Base-by-base conservation (phyloP, 139 green algal genomes). In the Desmodesmus armatus region DNA sequence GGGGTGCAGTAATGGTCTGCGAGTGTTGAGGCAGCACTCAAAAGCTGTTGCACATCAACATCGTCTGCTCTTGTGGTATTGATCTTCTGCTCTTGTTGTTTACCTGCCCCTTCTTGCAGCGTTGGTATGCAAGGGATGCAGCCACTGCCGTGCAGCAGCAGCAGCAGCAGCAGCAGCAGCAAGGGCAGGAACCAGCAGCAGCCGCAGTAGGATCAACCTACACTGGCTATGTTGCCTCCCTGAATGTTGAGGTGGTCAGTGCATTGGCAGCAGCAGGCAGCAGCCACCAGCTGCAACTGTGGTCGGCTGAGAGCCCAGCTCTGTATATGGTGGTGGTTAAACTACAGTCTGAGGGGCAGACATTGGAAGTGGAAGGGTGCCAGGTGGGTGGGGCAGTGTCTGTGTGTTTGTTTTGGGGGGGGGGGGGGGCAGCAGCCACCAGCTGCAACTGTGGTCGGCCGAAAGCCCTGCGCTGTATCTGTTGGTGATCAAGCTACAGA, bases 371-470 rank as follows among this genome's bases (percentile, higher is more conserved):
- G 60, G 72, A 80, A 5, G 72, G n/a, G 27, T 80, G 87, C 85
- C 93, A 96, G 67, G 93, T 97, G 41, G 0, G 87, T 6, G 5
- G 6, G 37, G 55, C 67, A 77, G 23, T 65, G 71, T n/a, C n/a
- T n/a, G n/a, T n/a, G n/a, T n/a, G n/a, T n/a, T n/a, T n/a, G n/a
- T n/a, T n/a, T n/a, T n/a, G n/a, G n/a, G n/a, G n/a, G n/a, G n/a
- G n/a, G n/a, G n/a, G n/a, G n/a, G n/a, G n/a, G n/a, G n/a, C n/a
- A n/a, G n/a, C n/a, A n/a, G n/a, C n/a, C n/a, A n/a, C 13, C 5
- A 55, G 75, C 43, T 79, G 21, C 75, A 82, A 53, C 62, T 82
- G 41, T 82, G 75, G 75, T 82, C 75, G 5, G 75, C 75, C 40
- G 75, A 82, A 29, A 33, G 71, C 35, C 75, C 75, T 25, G n/a